Percentiles rank a stretch among this genome's conserved stretches.
Conservation (phyloP, 2,329 filamentous ascomycete genomes). For the Pestalotiopsis fici region DNA sequence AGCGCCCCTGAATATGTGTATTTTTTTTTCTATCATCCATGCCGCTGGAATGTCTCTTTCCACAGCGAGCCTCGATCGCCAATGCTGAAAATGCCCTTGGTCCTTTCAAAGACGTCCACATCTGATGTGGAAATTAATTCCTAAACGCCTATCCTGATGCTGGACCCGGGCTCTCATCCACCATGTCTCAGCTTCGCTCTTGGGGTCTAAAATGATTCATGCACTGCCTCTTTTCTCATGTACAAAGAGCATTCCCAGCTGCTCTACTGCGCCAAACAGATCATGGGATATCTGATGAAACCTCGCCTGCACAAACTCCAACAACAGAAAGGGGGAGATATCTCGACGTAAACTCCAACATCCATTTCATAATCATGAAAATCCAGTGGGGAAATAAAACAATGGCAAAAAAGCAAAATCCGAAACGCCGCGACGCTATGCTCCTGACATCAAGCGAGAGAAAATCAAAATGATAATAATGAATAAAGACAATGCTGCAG, state of each 20-base stretch:
- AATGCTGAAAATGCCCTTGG: slow-evolving; percentile 5
- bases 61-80: background rate
- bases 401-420: background rate
- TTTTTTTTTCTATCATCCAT: background rate
- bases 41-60: background rate
- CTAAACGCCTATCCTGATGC: slow-evolving; percentile 12
- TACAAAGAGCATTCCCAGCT: background rate
- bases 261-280: slow-evolving; percentile 1
- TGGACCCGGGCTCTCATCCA: background rate
- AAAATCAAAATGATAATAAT: background rate
- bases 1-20: background rate
- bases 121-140: background rate
- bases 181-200: slow-evolving; percentile 3
- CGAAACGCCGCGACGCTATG: slow-evolving; percentile 35
- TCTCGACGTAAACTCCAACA: slow-evolving; percentile 2
- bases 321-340: slow-evolving; percentile 11
- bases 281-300: background rate
- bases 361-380: slow-evolving; percentile 2
- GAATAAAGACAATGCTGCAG: slow-evolving; percentile 20
- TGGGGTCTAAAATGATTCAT: slow-evolving; percentile 1
- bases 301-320: background rate
- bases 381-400: slow-evolving; percentile 1
- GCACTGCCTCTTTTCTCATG: background rate
- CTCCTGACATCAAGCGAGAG: slow-evolving; percentile 26
- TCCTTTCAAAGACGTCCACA: background rate